Evolutionary conservation across 768 basidiomycete species (phyloP).

Genomic region (Boletus subcaerulescens): DNA sequence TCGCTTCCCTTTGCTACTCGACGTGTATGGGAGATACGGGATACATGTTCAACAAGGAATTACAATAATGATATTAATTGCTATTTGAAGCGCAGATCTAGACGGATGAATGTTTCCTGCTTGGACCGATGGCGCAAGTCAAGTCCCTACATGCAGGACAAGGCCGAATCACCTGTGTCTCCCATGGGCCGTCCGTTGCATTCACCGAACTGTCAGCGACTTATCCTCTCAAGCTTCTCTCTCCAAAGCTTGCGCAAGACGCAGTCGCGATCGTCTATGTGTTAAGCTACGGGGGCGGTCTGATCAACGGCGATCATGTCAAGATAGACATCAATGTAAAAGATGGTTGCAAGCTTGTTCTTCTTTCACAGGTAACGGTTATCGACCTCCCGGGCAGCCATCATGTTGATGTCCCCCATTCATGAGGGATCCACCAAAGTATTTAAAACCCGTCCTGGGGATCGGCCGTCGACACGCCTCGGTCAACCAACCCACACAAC

Average conservation of each 20-base stretch:
- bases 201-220: constrained; percentile 75
- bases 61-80: constrained; percentile 23
- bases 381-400: background rate
- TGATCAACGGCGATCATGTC: constrained; percentile 83
- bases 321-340: constrained; percentile 60
- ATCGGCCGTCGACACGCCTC: constrained; percentile 47
- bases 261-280: constrained; percentile 71
- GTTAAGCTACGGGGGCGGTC: constrained; percentile 86
- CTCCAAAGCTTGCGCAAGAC: constrained; percentile 53
- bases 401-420: background rate
- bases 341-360: constrained; percentile 53
- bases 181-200: constrained; percentile 52
- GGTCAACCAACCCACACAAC: constrained; percentile 7
- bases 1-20: constrained; percentile 22
- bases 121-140: background rate
- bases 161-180: constrained; percentile 55
- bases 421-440: constrained; percentile 89
- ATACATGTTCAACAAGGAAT: constrained; percentile 31
- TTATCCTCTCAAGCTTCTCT: constrained; percentile 87
- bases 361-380: constrained; percentile 77
- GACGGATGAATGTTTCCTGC: background rate
- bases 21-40: constrained; percentile 38
- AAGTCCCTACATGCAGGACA: constrained; percentile 37
- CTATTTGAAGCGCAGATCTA: background rate
- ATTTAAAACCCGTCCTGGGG: constrained; percentile 75